Evolutionary conservation across 768 basidiomycete species (phyloP).

Genomic region (Infundibulicybe gibba): DNA sequence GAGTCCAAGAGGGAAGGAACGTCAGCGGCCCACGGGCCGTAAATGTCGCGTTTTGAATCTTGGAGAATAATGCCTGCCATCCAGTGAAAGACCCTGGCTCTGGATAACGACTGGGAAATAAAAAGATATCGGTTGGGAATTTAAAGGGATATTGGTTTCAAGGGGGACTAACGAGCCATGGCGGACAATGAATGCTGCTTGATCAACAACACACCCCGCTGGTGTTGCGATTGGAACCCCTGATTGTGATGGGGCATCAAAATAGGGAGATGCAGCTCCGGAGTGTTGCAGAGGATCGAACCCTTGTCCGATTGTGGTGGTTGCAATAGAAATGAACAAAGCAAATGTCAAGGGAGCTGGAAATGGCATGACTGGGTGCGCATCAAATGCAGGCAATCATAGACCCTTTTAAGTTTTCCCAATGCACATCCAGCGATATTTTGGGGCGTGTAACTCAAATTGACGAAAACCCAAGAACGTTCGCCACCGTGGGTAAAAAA

Average conservation of each 20-base stretch:
- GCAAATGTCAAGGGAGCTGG: too few species aligned
- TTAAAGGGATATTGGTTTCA: background rate
- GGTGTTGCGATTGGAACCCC: slow-evolving; percentile 29
- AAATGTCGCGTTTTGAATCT: slow-evolving; percentile 37
- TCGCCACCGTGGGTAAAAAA: too few species aligned
- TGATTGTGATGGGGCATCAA: slow-evolving; percentile 32
- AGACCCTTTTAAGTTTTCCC: too few species aligned
- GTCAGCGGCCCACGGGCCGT: slow-evolving; percentile 32
- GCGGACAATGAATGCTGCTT: slow-evolving; percentile 39
- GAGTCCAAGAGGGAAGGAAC: slow-evolving; percentile 37
- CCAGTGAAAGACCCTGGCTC: slow-evolving; percentile 36
- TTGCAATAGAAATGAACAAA: too few species aligned
- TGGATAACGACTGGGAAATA: slow-evolving; percentile 29
- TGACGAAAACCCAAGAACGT: too few species aligned
- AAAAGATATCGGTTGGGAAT: background rate
- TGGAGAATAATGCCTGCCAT: slow-evolving; percentile 32
- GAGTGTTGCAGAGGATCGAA: slow-evolving; percentile 39
- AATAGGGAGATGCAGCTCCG: slow-evolving; percentile 39
- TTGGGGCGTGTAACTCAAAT: too few species aligned
- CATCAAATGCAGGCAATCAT: background rate
- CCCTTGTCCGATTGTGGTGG: background rate
- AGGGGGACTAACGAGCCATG: slow-evolving; percentile 37
- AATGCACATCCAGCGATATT: too few species aligned
- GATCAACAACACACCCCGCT: slow-evolving; percentile 34
- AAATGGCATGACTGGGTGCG: slow-evolving; percentile 11